Evolutionary conservation across 78 protist genomes (phyloP).

Genomic region (Dictyostelium discoideum): DNA sequence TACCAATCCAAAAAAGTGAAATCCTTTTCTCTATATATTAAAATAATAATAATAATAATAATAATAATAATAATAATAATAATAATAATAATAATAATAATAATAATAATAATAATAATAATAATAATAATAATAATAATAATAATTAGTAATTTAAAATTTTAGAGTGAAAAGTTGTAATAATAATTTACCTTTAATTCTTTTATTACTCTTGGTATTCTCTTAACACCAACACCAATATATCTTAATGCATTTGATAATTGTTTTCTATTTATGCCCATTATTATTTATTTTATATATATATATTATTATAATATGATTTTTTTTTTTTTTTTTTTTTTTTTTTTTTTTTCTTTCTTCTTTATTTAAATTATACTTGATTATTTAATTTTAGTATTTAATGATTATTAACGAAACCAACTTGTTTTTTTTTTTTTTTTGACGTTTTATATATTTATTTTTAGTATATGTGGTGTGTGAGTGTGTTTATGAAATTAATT

Average conservation of each 20-base stretch:
- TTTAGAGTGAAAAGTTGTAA: no score
- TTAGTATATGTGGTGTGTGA: neutral
- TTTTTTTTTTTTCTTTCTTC: neutral
- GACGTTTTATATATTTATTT: neutral
- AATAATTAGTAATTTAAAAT: no score
- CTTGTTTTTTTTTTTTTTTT: neutral
- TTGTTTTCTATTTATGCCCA: conserved; percentile 25
- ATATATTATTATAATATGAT: neutral
- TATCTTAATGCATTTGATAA: neutral
- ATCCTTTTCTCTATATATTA: conserved; percentile 40
- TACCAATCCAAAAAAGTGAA: conserved; percentile 43
- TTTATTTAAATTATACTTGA: neutral
- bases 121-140: no score
- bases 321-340: neutral
- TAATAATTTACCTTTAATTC: conserved; percentile 11
- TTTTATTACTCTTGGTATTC: conserved; percentile 54
- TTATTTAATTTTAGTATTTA: neutral
- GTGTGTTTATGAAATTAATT: neutral
- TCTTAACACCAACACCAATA: conserved; percentile 39
- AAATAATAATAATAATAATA: no score
- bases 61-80: no score
- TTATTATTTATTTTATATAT: neutral
- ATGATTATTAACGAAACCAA: neutral
- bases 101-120: no score
- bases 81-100: no score